Evolutionary conservation across 208 protist species (phyloP), one percentile per base, ranked within the genome.

Genomic region (Wallacemonas sp.): DNA sequence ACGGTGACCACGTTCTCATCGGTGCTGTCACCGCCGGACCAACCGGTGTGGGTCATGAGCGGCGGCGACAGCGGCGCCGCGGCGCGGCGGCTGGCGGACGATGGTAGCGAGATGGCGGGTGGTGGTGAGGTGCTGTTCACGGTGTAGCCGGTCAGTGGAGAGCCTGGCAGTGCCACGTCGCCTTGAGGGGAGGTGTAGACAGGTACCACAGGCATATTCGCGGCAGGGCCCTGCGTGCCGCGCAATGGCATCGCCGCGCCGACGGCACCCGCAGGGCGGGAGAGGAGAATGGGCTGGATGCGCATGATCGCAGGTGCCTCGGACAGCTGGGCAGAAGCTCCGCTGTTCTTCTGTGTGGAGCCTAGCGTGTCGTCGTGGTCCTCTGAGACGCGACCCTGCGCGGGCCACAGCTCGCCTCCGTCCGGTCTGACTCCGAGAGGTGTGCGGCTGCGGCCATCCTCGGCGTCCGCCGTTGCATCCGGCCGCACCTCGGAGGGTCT

Each of bases 251-350:
- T 32, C 5, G 50, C 30, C 29, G 50, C 6, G 29, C 50, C 50
- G 50, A 57, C 50, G 12, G 50, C 50, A 57, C 50, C 50, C 5
- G 19, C 26, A 4, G 50, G 50, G 3, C 50, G 26, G 4, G 32
- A 17, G 30, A 57, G 33, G n/a, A 57, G 50, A 27, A 57, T 57
- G 9, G 50, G 50, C 30, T 57, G 6, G 22, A 57, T 57, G 50
- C 30, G 26, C 50, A 37, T 4, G 15, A 39, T 13, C 17, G 30
- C 50, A 24, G 46, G 19, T 27, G 24, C 46, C 12, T 54, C 46
- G 9, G n/a, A n/a, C n/a, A n/a, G n/a, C n/a, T n/a, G n/a, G n/a
- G n/a, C n/a, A n/a, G n/a, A n/a, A n/a, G n/a, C n/a, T n/a, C n/a
- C n/a, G n/a, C n/a, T n/a, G n/a, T n/a, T n/a, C n/a, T n/a, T n/a